Percentiles rank a stretch among this genome's conserved stretches.
Evolutionary conservation across 371 early-diverging fungal genomes (phyloP).

Genomic region (Chytridium lagenaria): DNA sequence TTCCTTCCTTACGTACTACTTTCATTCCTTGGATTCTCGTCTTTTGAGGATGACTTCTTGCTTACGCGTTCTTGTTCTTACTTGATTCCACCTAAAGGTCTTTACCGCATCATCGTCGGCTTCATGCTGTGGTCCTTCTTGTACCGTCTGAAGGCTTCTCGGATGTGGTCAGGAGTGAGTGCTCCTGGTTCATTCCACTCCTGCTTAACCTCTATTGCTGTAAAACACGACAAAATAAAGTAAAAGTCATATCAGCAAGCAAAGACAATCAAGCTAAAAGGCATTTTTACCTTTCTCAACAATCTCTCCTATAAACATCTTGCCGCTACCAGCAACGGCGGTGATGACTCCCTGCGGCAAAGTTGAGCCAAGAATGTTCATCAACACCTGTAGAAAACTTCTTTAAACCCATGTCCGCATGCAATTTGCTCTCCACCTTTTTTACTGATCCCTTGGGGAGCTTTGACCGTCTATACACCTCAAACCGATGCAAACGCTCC

Average conservation of each 20-base stretch:
- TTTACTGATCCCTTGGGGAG: conserved; percentile 85
- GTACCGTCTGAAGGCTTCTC: conserved; percentile 90
- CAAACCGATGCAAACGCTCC: conserved; percentile 87
- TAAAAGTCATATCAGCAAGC: not conserved
- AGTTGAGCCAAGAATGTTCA: conserved; percentile 27
- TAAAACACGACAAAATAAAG: not conserved
- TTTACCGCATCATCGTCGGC: too few relatives aligned
- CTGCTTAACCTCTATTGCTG: conserved; percentile 73
- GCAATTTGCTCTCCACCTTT: conserved; percentile 73
- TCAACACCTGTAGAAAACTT: conserved; percentile 16
- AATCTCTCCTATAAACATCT: conserved; percentile 96
- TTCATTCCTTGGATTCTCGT: too few relatives aligned
- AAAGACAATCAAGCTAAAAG: too few relatives aligned
- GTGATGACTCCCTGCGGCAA: conserved; percentile 65
- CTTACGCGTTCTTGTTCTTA: too few relatives aligned
- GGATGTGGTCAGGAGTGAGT: conserved; percentile 81
- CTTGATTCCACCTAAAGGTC: too few relatives aligned
- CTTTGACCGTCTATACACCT: conserved; percentile 85
- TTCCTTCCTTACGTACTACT: too few relatives aligned
- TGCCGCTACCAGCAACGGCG: conserved; percentile 92
- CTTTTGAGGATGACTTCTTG: too few relatives aligned
- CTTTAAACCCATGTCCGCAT: too few relatives aligned
- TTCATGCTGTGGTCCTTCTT: conserved; percentile 54
- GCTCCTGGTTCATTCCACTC: conserved; percentile 69
- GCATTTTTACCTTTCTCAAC: conserved; percentile 76